These are phyloP conservation scores for Suillus weaverae DNA, from an alignment of 768 basidiomycete species.

Conservation along the genomic window DNA sequence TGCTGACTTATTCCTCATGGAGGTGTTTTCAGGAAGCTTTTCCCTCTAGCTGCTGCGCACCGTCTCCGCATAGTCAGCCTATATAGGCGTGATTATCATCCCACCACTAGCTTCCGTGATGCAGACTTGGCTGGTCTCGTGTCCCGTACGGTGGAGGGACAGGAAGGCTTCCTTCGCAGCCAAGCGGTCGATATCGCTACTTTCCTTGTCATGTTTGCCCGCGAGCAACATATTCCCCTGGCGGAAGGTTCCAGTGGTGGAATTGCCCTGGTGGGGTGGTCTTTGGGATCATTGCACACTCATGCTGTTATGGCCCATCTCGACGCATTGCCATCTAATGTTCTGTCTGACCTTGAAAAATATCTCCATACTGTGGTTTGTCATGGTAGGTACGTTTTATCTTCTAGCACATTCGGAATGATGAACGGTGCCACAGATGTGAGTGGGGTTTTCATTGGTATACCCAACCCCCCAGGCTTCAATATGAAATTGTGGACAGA, in stretches of 20 bases:
- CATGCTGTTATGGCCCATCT: constrained; percentile 11
- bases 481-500: background rate
- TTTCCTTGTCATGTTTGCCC: constrained; percentile 10
- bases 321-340: constrained; percentile 5
- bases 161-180: constrained; percentile 5
- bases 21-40: constrained; percentile 17
- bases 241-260: constrained; percentile 6
- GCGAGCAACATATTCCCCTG: constrained; percentile 6
- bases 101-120: constrained; percentile 24
- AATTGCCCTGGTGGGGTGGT: constrained; percentile 13
- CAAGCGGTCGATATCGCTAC: constrained; percentile 10
- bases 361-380: constrained; percentile 11
- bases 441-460: background rate
- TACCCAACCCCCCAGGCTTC: background rate
- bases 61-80: constrained; percentile 24
- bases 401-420: background rate
- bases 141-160: background rate
- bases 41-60: constrained; percentile 23
- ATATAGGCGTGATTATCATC: constrained; percentile 27
- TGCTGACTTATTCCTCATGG: background rate
- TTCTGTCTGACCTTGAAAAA: background rate
- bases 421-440: background rate
- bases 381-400: constrained; percentile 5
- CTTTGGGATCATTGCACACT: constrained; percentile 5
- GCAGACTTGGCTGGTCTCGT: background rate